Evolutionary conservation across 108 stramenopile genomes (phyloP).

Genomic region (Skeletonema grethae): DNA sequence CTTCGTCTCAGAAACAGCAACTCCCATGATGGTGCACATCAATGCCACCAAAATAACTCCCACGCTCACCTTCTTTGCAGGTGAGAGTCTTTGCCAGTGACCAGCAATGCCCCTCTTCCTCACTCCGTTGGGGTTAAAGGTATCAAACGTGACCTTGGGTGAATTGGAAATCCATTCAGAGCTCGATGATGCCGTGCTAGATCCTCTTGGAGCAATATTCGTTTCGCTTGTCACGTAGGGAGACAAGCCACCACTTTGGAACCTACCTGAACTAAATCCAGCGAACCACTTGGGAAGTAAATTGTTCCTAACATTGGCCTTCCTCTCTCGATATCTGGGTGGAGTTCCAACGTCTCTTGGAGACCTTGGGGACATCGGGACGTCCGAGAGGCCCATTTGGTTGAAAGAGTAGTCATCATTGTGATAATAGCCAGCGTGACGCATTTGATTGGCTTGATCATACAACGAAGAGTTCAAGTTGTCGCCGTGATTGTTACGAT

Average conservation of each 20-base stretch:
- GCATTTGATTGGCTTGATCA: conserved; percentile 17
- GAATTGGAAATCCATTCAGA: conserved; percentile 18
- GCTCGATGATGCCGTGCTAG: background rate
- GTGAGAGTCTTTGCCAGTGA: conserved; percentile 11
- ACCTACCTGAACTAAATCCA: background rate
- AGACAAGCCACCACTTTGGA: background rate
- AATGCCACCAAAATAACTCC: conserved; percentile 35
- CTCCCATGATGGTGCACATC: conserved; percentile 36
- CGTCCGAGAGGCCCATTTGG: conserved; percentile 19
- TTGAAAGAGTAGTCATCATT: conserved; percentile 51
- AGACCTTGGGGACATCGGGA: background rate
- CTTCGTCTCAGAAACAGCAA: conserved; percentile 25
- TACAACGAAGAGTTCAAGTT: conserved; percentile 9
- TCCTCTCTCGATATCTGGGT: background rate
- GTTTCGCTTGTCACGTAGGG: conserved; percentile 31
- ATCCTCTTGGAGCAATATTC: conserved; percentile 29
- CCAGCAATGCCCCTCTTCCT: conserved; percentile 3
- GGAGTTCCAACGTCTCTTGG: background rate
- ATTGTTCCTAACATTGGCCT: background rate
- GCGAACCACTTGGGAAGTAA: conserved; percentile 28
- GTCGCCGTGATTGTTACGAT: conserved; percentile 1
- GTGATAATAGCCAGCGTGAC: conserved; percentile 24
- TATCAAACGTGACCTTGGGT: background rate
- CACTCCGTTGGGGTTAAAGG: conserved; percentile 8
- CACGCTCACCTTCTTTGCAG: conserved; percentile 17